phyloP scores from a whole-genome alignment of 305 asterid genomes.

The Ajuga reptans region DNA sequence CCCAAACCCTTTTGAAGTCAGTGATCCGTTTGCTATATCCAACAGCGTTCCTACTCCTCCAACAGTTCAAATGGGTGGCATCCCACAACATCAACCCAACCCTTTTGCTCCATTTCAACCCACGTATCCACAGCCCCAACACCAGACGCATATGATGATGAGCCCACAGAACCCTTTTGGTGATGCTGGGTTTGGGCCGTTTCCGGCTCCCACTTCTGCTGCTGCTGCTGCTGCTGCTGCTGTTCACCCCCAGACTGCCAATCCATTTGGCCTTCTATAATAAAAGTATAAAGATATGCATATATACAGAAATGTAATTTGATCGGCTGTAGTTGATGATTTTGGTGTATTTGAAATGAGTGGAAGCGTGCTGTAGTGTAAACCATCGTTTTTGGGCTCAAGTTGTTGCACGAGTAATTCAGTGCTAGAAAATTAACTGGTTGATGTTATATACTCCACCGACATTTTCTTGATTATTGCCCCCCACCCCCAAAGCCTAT shows the following conservation, averaged over 20 bases:
- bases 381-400: constrained; percentile 24
- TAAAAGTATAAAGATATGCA: constrained; percentile 5
- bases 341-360: constrained; percentile 36
- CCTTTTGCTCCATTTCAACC: constrained; percentile 71
- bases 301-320: constrained; percentile 28
- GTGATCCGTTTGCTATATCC: constrained; percentile 63
- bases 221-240: not conserved
- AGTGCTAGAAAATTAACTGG: constrained; percentile 3
- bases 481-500: too few relatives aligned
- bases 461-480: not conserved
- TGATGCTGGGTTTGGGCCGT: constrained; percentile 58
- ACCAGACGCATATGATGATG: constrained; percentile 40
- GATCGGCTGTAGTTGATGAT: constrained; percentile 36
- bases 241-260: constrained; percentile 48
- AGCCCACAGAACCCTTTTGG: constrained; percentile 72
- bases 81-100: constrained; percentile 44
- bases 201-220: constrained; percentile 31
- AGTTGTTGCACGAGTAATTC: constrained; percentile 22
- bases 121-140: constrained; percentile 46
- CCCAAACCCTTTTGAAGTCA: constrained; percentile 82
- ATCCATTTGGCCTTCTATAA: constrained; percentile 74
- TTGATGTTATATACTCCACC: not conserved
- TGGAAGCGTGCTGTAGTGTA: constrained; percentile 19
- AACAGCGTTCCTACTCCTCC: constrained; percentile 41
- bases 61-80: constrained; percentile 40